Evolutionary conservation across 345 rosid genomes (phyloP), one percentile per base, ranked within the genome.

Genomic region (Abelmoschus esculentus): DNA sequence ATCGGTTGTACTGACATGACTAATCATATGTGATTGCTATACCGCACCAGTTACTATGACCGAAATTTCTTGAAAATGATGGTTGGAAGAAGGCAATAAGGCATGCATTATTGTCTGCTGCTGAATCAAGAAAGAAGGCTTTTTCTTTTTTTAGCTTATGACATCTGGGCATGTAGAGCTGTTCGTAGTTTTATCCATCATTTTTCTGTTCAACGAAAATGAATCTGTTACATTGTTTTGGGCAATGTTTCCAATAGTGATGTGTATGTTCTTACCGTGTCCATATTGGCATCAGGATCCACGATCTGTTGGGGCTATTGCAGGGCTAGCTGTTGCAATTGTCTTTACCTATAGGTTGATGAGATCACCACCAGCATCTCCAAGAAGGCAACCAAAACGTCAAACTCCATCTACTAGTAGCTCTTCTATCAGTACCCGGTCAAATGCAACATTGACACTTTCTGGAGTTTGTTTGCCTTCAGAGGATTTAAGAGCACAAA

Each of bases 311-410:
- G 98, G 98, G 65, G 98, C 99, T 19, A 83, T 92, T 63, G 98
- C 93, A 8, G 98, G 98, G 53, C 86, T 96, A 75, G 98, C 99
- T 64, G 86, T 96, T 49, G 98, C 98, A 3, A 80, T 96, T 66
- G 86, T 89, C 34, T 91, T 92, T 70, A 85, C 92, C 4, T 96
- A 91, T 93, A 87, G 91, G 70, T 77, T 90, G 56, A 69, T 89
- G 66, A 87, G 99, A 78, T 77, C 96, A 34, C 87, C 96, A 18
- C 63, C 78, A 57, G 86, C 76, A 61, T 80, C 81, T 71, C 93
- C 77, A 63, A 85, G 91, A 82, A 87, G 97, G 81, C 90, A 74
- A 62, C 96, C 92, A 0, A 90, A 96, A 81, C 83, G 91, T 4
- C 92, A 83, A 73, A 79, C 80, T 69, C 83, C 81, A 54, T 40